Conservation (phyloP, 1,284 basidiomycete genomes). For the Leccinum subrobustum region DNA sequence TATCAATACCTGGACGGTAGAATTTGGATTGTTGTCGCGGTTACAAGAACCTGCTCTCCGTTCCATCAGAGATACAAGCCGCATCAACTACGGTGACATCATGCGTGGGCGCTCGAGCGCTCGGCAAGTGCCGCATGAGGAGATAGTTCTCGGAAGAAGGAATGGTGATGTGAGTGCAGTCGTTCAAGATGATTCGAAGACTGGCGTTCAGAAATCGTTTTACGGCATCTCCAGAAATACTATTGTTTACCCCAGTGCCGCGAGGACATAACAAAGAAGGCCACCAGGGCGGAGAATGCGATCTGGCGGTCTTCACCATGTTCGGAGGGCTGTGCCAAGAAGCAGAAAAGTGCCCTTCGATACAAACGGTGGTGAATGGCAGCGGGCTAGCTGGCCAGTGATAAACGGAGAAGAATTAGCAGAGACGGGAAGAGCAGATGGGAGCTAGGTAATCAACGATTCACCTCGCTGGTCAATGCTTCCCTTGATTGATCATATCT, state of each 20-base stretch:
- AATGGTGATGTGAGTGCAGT: neutral
- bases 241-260: neutral
- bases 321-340: neutral
- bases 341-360: neutral
- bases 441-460: neutral
- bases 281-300: neutral
- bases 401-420: neutral
- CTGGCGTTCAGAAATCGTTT: neutral
- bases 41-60: constrained; percentile 41
- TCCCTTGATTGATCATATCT: neutral
- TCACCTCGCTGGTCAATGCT: neutral
- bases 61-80: constrained; percentile 40
- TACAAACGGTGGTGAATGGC: neutral
- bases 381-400: neutral
- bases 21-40: constrained; percentile 38
- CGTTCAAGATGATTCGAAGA: neutral
- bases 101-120: constrained; percentile 37
- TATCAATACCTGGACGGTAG: neutral
- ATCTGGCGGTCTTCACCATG: neutral
- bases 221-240: neutral
- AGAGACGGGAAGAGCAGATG: neutral
- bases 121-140: constrained; percentile 47
- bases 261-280: neutral
- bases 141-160: constrained; percentile 31
- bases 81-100: constrained; percentile 44